Evolutionary conservation across 257 asterid genomes (phyloP).

Genomic region (Echium plantagineum): DNA sequence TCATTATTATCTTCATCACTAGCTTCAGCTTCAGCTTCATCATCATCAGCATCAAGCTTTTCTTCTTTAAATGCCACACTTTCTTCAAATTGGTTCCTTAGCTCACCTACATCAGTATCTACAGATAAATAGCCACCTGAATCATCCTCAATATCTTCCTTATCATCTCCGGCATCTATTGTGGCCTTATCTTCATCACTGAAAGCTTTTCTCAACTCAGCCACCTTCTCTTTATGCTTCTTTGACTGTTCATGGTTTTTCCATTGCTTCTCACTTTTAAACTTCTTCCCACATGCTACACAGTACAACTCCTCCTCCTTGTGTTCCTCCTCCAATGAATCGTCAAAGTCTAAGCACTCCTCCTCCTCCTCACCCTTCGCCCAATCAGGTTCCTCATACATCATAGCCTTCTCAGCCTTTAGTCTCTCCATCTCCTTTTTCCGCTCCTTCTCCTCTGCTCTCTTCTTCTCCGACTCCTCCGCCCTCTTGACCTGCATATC

Average conservation of each 20-base stretch:
- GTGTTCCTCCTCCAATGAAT: slow-evolving; percentile 31
- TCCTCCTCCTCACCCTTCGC: slow-evolving; percentile 59
- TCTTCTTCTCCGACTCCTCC: slow-evolving; percentile 78
- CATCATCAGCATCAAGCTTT: slow-evolving; percentile 19
- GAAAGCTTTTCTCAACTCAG: slow-evolving; percentile 71
- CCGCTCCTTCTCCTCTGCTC: slow-evolving; percentile 57
- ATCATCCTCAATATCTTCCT: slow-evolving; percentile 20
- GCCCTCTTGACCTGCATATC: slow-evolving; percentile 83
- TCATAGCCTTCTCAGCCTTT: slow-evolving; percentile 65
- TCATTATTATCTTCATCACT: slow-evolving; percentile 20
- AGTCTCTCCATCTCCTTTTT: slow-evolving; percentile 75
- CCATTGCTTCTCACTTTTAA: slow-evolving; percentile 96
- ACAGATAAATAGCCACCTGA: slow-evolving; percentile 36
- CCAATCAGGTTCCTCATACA: slow-evolving; percentile 84
- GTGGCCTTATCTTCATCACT: slow-evolving; percentile 44
- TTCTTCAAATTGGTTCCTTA: slow-evolving; percentile 35
- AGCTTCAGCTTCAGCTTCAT: slow-evolving; percentile 26
- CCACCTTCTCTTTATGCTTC: slow-evolving; percentile 89
- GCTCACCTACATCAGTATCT: slow-evolving; percentile 39
- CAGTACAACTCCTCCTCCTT: slow-evolving; percentile 66
- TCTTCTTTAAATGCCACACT: slow-evolving; percentile 30
- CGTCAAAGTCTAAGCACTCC: slow-evolving; percentile 51
- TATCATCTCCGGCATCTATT: slow-evolving; percentile 22
- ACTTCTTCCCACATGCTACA: slow-evolving; percentile 83
- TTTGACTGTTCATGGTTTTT: slow-evolving; percentile 92